These are phyloP conservation scores for Glomus cerebriforme DNA, from an alignment of 192 early-diverging fungal species.

Conservation along the genomic window DNA sequence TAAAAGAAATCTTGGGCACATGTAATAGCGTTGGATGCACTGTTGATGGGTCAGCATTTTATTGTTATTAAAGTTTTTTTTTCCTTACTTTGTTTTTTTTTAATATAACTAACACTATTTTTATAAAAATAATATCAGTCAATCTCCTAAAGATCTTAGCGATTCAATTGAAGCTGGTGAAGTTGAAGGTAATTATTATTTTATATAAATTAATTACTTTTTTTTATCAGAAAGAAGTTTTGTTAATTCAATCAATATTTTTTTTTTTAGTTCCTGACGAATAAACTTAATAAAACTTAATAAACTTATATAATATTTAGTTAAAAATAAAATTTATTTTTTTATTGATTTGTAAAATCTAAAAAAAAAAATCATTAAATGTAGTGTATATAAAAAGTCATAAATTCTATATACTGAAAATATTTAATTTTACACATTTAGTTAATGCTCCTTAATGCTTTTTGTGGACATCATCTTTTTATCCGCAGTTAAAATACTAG, in stretches of 20 bases:
- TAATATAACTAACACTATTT: not conserved
- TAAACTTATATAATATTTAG: too few relatives aligned
- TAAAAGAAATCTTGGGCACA: constrained; percentile 96
- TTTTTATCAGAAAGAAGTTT: not conserved
- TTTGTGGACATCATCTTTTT: too few relatives aligned
- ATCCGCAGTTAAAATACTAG: too few relatives aligned
- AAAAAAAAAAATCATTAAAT: too few relatives aligned
- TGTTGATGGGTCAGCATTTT: constrained; percentile 68
- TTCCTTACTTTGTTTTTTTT: not conserved
- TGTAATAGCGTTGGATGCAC: constrained; percentile 96
- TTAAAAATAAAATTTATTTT: too few relatives aligned
- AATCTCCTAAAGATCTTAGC: constrained; percentile 85
- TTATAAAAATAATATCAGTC: constrained; percentile 40
- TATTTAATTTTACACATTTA: too few relatives aligned
- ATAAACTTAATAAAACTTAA: not conserved
- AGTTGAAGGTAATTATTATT: constrained; percentile 63
- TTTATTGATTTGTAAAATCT: too few relatives aligned
- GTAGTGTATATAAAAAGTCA: too few relatives aligned
- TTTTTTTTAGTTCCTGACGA: constrained; percentile 19
- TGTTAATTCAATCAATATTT: not conserved
- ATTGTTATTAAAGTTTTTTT: not conserved
- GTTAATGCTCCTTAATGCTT: too few relatives aligned
- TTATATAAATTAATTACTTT: constrained; percentile 34
- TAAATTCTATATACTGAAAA: too few relatives aligned
- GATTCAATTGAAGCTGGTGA: constrained; percentile 86